These are phyloP conservation scores for Vigna trinervia DNA, from an alignment of 306 rosid species.

Conservation along the genomic window DNA sequence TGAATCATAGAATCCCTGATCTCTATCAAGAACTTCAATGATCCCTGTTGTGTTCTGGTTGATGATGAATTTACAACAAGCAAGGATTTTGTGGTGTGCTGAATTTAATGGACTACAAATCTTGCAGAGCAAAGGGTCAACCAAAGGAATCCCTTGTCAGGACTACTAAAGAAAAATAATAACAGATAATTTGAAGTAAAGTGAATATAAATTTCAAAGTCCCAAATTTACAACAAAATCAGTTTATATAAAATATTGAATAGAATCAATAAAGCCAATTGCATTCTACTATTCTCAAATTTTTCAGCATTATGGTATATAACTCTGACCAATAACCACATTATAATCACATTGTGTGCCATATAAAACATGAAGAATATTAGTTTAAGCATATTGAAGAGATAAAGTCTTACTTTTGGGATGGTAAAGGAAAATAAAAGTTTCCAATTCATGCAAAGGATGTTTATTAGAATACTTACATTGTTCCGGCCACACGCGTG, in stretches of 20 bases:
- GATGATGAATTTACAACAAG: slow-evolving; percentile 25
- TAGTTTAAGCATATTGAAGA: slow-evolving; percentile 10
- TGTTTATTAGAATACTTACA: slow-evolving; percentile 57
- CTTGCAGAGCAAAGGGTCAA: slow-evolving; percentile 30
- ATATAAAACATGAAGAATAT: neutral
- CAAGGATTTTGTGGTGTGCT: slow-evolving; percentile 9
- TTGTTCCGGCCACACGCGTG: slow-evolving; percentile 98
- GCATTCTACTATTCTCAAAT: neutral
- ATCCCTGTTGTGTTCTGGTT: slow-evolving; percentile 27
- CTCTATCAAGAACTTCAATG: neutral
- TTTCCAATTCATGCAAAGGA: slow-evolving; percentile 18
- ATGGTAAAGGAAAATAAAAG: slow-evolving; percentile 15
- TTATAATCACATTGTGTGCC: neutral
- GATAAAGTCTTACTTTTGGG: slow-evolving; percentile 18
- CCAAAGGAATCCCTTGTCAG: slow-evolving; percentile 18
- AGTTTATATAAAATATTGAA: slow-evolving; percentile 8
- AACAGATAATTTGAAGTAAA: neutral
- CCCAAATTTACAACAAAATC: neutral
- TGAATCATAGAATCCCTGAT: neutral
- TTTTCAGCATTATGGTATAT: neutral
- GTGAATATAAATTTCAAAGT: slow-evolving; percentile 8
- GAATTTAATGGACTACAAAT: slow-evolving; percentile 19
- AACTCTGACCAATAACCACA: neutral
- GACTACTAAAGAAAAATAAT: neutral
- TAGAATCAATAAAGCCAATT: slow-evolving; percentile 25